These are phyloP conservation scores for Rosa persica DNA, from an alignment of 306 rosid species.

Conservation along the genomic window DNA sequence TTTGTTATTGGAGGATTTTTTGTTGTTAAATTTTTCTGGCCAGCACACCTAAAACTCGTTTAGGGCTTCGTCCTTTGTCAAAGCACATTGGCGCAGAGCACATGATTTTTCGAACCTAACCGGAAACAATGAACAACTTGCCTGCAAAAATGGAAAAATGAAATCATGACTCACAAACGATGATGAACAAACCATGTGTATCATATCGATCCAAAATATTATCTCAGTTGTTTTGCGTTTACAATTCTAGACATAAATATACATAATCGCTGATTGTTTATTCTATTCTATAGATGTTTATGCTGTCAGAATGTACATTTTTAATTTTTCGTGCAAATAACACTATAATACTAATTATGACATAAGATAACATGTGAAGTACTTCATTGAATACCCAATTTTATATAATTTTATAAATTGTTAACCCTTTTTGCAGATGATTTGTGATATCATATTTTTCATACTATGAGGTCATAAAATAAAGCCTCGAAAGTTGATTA, in stretches of 20 bases:
- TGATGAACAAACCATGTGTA: constrained; percentile 12
- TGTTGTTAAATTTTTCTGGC: background rate
- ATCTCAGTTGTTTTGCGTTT: background rate
- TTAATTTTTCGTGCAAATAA: too few relatives aligned
- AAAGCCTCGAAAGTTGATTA: background rate
- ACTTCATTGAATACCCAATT: background rate
- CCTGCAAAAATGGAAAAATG: background rate
- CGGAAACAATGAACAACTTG: background rate
- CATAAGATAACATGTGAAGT: too few relatives aligned
- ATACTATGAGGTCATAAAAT: constrained; percentile 31
- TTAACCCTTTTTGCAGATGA: too few relatives aligned
- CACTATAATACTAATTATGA: too few relatives aligned
- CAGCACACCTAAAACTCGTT: constrained; percentile 19
- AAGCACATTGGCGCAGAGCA: background rate
- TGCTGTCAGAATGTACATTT: too few relatives aligned
- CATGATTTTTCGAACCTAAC: background rate
- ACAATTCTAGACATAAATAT: background rate
- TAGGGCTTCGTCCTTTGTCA: constrained; percentile 7
- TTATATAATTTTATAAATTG: background rate
- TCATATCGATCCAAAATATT: background rate
- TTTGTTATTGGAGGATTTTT: background rate
- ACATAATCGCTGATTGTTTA: too few relatives aligned
- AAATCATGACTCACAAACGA: background rate
- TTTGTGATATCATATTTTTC: constrained; percentile 7
- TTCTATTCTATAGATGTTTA: too few relatives aligned